Base-by-base conservation (phyloP, 805 yeast genomes). In the Millerago galiae region DNA sequence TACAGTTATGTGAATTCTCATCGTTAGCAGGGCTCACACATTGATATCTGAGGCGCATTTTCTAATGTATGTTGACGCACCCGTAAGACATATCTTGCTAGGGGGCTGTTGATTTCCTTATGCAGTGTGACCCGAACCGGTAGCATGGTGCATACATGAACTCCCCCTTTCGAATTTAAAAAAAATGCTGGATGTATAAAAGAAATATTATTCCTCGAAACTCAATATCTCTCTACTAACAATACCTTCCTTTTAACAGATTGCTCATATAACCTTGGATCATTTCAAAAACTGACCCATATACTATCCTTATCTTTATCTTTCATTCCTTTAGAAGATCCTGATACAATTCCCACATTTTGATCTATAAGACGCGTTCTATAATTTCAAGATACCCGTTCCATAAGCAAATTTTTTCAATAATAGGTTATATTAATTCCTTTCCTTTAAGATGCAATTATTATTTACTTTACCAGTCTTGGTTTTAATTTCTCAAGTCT, bases 401-500 rank as follows among this genome's bases (percentile, higher is more conserved):
- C 17, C 32, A n/a, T 14, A 29, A 15, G 32, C 32, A n/a, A 29
- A 29, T n/a, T 29, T 29, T 14, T n/a, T 18, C 34, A n/a, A n/a
- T 33, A 16, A 15, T 33, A 28, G 31, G 37, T 21, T 37, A 34
- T 37, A 41, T 29, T 27, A 15, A 15, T 12, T 24, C 21, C 39
- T 8, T 27, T 38, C 37, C 16, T 27, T 34, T 16, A 31, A 27
- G 37, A 57, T 57, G 61, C 54, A 44, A 48, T 54, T 51, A 48
- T 47, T 53, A 30, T 40, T 42, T 38, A 45, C 48, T 25, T 44
- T 55, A 18, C 47, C 58, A 18, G 45, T 52, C 34, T 52, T 56
- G 35, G 54, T 53, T 33, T 45, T 51, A n/a, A 51, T 54, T 35
- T 52, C 53, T 36, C 45, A 47, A 35, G 60, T 48, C 35, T 14